Evolutionary conservation across 164 flowering plant species (phyloP).

Genomic region (Vitis amurensis): DNA sequence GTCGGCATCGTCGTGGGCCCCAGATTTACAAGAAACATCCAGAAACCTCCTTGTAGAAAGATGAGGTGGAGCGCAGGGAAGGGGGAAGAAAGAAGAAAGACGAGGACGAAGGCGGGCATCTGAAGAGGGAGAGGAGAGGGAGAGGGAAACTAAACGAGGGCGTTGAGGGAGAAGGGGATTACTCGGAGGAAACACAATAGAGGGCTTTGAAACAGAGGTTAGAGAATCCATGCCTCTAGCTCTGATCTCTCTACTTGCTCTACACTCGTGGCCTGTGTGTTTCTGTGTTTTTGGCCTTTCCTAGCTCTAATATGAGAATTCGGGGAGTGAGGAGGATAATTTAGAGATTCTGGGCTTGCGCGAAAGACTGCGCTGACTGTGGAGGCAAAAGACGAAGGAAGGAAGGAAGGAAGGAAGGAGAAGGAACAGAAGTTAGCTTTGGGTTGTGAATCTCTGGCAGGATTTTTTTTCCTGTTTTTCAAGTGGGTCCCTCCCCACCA

Average conservation of each 20-base stretch:
- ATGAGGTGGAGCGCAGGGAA: conserved; percentile 15
- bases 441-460: not conserved
- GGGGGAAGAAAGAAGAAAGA: conserved; percentile 10
- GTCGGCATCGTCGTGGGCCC: conserved; percentile 17
- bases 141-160: conserved; percentile 4
- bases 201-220: conserved; percentile 52
- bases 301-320: not conserved
- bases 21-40: conserved; percentile 18
- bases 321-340: not conserved
- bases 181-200: conserved; percentile 46
- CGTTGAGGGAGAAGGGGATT: conserved; percentile 27
- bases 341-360: conserved; percentile 6
- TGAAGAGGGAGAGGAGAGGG: not conserved
- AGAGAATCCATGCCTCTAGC: conserved; percentile 58
- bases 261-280: not conserved
- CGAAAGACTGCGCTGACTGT: conserved; percentile 10
- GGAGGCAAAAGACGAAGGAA: not conserved
- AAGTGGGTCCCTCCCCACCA: too few relatives aligned
- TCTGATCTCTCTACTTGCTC: not conserved
- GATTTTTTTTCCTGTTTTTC: too few relatives aligned
- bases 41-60: conserved; percentile 13
- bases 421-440: not conserved
- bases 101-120: conserved; percentile 5
- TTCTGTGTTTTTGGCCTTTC: too few relatives aligned
- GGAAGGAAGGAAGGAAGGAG: conserved; percentile 11